Evolutionary conservation across 805 yeast genomes (phyloP).

Genomic region (Candida coleopterorum): DNA sequence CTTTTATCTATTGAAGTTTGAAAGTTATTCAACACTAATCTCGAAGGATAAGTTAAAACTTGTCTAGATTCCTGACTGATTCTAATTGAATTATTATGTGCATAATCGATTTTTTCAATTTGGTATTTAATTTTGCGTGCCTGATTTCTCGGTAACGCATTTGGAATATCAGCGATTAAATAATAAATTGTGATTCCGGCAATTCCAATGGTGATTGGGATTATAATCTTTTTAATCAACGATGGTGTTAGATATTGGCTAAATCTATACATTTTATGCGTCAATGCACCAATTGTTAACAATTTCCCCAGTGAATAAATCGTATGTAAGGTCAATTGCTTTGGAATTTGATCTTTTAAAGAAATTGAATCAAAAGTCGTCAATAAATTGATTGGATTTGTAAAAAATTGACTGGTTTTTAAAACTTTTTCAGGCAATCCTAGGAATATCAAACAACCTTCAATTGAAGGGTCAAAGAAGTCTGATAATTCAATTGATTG

Average conservation of each 20-base stretch:
- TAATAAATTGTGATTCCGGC: conserved; percentile 55
- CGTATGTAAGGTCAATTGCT: conserved; percentile 38
- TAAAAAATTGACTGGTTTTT: conserved; percentile 20
- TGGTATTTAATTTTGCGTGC: conserved; percentile 65
- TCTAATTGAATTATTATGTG: conserved; percentile 71
- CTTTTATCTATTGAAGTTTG: conserved; percentile 63
- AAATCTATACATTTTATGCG: conserved; percentile 31
- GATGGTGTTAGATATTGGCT: conserved; percentile 33
- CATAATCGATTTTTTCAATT: conserved; percentile 66
- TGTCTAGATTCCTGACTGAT: conserved; percentile 77
- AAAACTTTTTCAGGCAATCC: conserved; percentile 32
- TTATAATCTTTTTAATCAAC: conserved; percentile 42
- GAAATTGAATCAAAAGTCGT: conserved; percentile 25
- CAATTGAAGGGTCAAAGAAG: conserved; percentile 72
- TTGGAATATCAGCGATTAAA: conserved; percentile 75
- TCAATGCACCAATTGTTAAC: conserved; percentile 39
- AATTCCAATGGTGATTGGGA: conserved; percentile 50
- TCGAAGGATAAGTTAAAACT: conserved; percentile 75
- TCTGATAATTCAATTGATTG: conserved; percentile 64
- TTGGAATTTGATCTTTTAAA: conserved; percentile 28
- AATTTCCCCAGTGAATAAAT: conserved; percentile 36
- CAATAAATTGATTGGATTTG: conserved; percentile 28
- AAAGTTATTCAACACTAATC: conserved; percentile 71
- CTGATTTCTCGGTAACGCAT: conserved; percentile 80
- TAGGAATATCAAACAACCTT: conserved; percentile 48